Evolutionary conservation across 805 yeast species (phyloP).

Genomic region (Yarrowia sp.): DNA sequence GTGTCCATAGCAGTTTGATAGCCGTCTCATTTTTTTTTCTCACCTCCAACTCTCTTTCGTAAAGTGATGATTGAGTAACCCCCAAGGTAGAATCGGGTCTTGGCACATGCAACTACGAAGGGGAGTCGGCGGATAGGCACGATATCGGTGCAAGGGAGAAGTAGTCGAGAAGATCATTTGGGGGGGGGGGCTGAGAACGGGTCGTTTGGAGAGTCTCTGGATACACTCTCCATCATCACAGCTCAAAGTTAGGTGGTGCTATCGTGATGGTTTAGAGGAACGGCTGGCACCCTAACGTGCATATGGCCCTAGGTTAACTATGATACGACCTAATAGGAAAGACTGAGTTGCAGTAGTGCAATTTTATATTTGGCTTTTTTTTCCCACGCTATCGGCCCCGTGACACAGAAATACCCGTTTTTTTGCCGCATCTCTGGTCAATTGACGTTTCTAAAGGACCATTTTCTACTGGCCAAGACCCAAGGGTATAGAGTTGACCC

Average conservation of each 20-base stretch:
- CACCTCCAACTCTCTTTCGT: not conserved
- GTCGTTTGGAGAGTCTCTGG: too few relatives aligned
- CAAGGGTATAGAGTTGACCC: constrained; percentile 16
- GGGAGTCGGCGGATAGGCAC: not conserved
- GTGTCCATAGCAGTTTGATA: too few relatives aligned
- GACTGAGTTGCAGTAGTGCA: too few relatives aligned
- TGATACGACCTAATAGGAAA: not conserved
- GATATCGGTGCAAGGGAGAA: not conserved
- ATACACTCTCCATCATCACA: too few relatives aligned
- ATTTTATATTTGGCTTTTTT: too few relatives aligned
- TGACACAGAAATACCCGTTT: too few relatives aligned
- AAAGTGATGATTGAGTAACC: constrained; percentile 9
- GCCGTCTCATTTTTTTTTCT: not conserved
- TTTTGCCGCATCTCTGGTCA: too few relatives aligned
- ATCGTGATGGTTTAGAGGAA: not conserved
- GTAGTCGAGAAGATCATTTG: too few relatives aligned
- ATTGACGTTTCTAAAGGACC: too few relatives aligned
- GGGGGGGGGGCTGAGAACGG: too few relatives aligned
- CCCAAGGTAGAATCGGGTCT: constrained; percentile 20
- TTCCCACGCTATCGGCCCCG: too few relatives aligned
- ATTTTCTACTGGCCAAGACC: too few relatives aligned
- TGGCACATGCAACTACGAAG: constrained; percentile 22
- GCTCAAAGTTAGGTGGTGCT: not conserved
- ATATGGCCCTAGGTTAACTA: not conserved
- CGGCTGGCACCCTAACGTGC: constrained; percentile 4